Base-by-base conservation (phyloP, 1,284 basidiomycete genomes). In the Papiliotrema laurentii region DNA sequence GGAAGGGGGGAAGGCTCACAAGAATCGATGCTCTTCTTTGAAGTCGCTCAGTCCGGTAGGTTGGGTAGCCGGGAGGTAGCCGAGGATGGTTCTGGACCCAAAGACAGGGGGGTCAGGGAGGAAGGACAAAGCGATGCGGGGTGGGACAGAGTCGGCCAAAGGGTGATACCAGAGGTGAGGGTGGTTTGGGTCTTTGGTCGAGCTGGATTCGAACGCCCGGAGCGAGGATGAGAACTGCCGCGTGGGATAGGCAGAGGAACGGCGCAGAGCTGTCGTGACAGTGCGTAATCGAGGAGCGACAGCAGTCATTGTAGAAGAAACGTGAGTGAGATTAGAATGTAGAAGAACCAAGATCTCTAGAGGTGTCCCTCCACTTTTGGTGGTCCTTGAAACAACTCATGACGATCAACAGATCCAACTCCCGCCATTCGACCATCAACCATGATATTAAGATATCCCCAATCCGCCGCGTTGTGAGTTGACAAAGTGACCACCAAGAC, bases 111-210 rank as follows among this genome's bases (percentile, higher is more conserved):
- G 27, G 31, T 21, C 18, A 9, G 51, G 47, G 7, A 53, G 27
- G 43, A 53, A 53, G 5, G 47, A 47, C 10, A 53, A 21, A 3
- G 47, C 51, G 18, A 45, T 49, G 3, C 31, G 36, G n/a, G 35
- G 28, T 11, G 37, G 40, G 16, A 27, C 9, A 9, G 40, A 31
- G 18, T 22, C 9, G 16, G 40, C 27, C 7, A 46, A 10, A 19
- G 34, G 21, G 43, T 53, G 51, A 25, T 49, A 53, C 36, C 41
- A 49, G 45, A 53, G 26, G 24, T 53, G n/a, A 28, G 51, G 51
- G 30, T 53, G 51, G 2, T n/a, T 16, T 26, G 51, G 51, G 34
- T 53, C 51, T 46, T 53, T 49, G 22, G 38, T 33, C 16, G 49
- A 45, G 28, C 16, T 7, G 16, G 25, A 28, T 19, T 38, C 24